Base-by-base conservation (phyloP, 768 basidiomycete species). In the Crassisporium funariophilum region DNA sequence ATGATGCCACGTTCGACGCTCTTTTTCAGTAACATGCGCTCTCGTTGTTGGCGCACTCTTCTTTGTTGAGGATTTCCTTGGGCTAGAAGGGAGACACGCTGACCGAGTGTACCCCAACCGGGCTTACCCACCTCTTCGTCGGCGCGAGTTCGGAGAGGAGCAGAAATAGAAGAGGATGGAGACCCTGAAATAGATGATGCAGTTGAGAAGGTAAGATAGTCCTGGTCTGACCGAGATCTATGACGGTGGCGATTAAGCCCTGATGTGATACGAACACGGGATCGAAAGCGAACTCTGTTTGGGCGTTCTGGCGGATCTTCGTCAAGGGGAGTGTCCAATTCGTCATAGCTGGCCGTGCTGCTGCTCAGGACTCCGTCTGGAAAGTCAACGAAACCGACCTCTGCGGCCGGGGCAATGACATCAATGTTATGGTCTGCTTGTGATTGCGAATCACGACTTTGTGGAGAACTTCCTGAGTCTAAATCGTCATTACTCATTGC, bases 161-260 rank as follows among this genome's bases (percentile, higher is more conserved):
- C 90, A 29, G 89, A 91, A 52, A 92, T 85, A 31, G 88, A 90
- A 2, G 89, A 91, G 4, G 88, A 89, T 3, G 77, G 78, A 1
- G 88, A 89, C 34, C 77, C 74, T 5, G 83, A 82, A 16, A 71
- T 55, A 24, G 83, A 79, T 4, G 71, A 73, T 12, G 63, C 53
- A 4, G 66, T 57, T 5, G 69, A 62, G 39, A 65, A 54, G 17
- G 51, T 54, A 22, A 49, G 37, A 35, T 54, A 55, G 20, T 57
- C 56, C 22, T 52, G 44, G 17, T 56, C 56, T 35, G 49, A 35
- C 22, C 27, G 24, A 13, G 63, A 42, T 21, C 54, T 59, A 44
- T 66, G 68, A 16, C 73, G 72, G 53, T 74, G 74, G 21, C 73
- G 75, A 36, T 75, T 75, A 24, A 88, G 58, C 15, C 88, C 88